These are phyloP conservation scores for Stagonosporopsis rhizophila DNA, from an alignment of 2,329 filamentous ascomycete species.

Conservation along the genomic window DNA sequence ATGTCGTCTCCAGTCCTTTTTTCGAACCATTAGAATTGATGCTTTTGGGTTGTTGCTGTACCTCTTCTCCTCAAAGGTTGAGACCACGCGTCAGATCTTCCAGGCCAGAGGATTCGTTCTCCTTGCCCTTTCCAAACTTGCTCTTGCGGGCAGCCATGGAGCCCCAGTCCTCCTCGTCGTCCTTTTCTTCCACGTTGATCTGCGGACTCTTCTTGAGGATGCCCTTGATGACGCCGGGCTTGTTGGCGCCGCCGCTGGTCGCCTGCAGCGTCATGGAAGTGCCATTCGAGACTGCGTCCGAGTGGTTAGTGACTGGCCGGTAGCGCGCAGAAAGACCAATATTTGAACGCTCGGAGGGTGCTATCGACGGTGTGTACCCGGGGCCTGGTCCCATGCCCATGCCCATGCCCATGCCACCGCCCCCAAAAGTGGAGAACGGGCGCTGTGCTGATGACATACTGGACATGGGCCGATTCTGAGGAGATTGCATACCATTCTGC, in stretches of 20 bases:
- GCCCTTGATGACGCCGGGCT: slow-evolving; percentile 37
- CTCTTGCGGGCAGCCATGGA: slow-evolving; percentile 41
- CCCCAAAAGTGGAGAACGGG: slow-evolving; percentile 34
- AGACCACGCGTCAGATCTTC: slow-evolving; percentile 38
- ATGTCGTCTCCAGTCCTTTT: slow-evolving; percentile 1
- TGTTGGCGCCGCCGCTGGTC: slow-evolving; percentile 30
- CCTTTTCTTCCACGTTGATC: slow-evolving; percentile 22
- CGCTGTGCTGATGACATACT: slow-evolving; percentile 56
- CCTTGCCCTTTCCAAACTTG: slow-evolving; percentile 32
- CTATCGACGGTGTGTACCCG: slow-evolving; percentile 87
- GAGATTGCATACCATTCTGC: slow-evolving; percentile 29
- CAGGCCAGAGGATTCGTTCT: slow-evolving; percentile 27
- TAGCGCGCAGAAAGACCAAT: slow-evolving; percentile 89
- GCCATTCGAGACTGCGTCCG: slow-evolving; percentile 39
- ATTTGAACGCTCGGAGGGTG: slow-evolving; percentile 94
- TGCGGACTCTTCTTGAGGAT: slow-evolving; percentile 41
- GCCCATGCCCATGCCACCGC: slow-evolving; percentile 36
- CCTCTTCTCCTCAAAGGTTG: slow-evolving; percentile 23
- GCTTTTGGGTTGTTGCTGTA: neutral
- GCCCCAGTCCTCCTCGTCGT: slow-evolving; percentile 46
- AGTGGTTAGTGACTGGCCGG: slow-evolving; percentile 74
- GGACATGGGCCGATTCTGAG: slow-evolving; percentile 57
- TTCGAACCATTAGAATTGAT: slow-evolving; percentile 2
- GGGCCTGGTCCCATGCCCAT: slow-evolving; percentile 32
- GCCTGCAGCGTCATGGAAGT: slow-evolving; percentile 45